Evolutionary conservation across 2,329 filamentous ascomycete species (phyloP), one percentile per base, ranked within the genome.

Genomic region (Hortaea sp.): DNA sequence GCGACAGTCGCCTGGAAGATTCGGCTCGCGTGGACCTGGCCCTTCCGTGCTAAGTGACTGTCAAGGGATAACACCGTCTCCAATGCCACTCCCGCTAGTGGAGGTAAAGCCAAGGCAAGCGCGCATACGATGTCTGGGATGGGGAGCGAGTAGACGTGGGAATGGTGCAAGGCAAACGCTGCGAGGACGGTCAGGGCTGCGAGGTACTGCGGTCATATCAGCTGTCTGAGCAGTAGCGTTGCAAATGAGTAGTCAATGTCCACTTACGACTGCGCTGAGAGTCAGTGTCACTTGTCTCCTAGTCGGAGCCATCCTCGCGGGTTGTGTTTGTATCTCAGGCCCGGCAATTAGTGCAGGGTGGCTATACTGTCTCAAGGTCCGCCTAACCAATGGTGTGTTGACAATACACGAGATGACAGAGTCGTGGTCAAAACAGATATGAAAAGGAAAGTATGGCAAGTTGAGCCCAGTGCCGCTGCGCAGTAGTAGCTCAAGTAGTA

Each of bases 41-140:
- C 49, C 47, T 54, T 53, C 28, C 46, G 20, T 2, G 50, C 50
- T 20, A 56, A 61, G 44, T 62, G 56, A 45, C 64, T 57, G 37
- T 55, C 53, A 53, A 52, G 63, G 58, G 53, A 66, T 47, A 57
- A 61, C 56, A 67, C 57, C 29, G 54, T 59, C 53, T 69, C 64
- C 42, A 73, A 63, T 4, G 67, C 59, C 12, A 72, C 57, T 39
- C 69, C 70, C 10, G 66, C 61, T 7, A 72, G 53, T 20, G 68
- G 53, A 5, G 70, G 69, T 1, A 73, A 63, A 11, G 64, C 63
- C 13, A 70, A 62, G 6, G 65, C 61, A 39, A 72, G 62, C 45
- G 65, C 66, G 29, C 62, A 58, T 49, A 71, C 62, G 30, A 62
- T 53, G 49, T 65, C 58, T 7, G 68, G 62, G 39, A 73, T 67